Evolutionary conservation across 805 yeast genomes (phyloP).

Genomic region (Ogataea dorogensis): DNA sequence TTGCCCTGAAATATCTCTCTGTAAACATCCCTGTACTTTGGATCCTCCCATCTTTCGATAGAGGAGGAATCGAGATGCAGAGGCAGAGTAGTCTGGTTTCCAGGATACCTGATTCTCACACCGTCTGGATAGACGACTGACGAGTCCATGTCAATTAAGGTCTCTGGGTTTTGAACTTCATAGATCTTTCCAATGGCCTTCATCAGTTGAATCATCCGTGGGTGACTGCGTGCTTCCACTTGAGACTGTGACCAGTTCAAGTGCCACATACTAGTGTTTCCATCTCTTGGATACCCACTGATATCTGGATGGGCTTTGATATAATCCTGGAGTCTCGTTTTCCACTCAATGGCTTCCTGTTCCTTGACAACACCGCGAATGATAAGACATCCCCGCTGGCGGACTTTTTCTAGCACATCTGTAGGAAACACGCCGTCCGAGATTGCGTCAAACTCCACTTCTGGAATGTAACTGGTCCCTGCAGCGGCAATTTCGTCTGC

Average conservation of each 20-base stretch:
- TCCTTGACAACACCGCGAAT: constrained; percentile 34
- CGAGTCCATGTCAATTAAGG: constrained; percentile 31
- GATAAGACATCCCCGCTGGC: constrained; percentile 31
- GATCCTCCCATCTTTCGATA: constrained; percentile 47
- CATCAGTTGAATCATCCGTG: constrained; percentile 32
- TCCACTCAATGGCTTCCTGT: constrained; percentile 25
- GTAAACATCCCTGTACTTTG: constrained; percentile 37
- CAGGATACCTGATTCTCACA: constrained; percentile 40
- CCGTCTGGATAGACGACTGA: constrained; percentile 44
- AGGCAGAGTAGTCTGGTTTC: constrained; percentile 34
- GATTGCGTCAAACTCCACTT: constrained; percentile 25
- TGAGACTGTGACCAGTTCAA: constrained; percentile 42
- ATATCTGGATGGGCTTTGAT: constrained; percentile 31
- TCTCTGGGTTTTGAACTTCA: constrained; percentile 23
- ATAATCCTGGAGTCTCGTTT: constrained; percentile 23
- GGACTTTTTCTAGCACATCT: constrained; percentile 9
- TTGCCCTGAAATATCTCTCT: constrained; percentile 36
- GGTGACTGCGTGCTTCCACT: constrained; percentile 39
- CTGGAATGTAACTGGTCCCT: constrained; percentile 29
- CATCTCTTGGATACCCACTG: constrained; percentile 28
- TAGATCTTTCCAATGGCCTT: constrained; percentile 15
- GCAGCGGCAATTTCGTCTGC: constrained; percentile 16
- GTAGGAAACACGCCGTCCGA: constrained; percentile 9
- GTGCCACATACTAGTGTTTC: constrained; percentile 29
- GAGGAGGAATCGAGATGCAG: constrained; percentile 45